Evolutionary conservation across 352 stramenopile genomes (phyloP), one percentile per base, ranked within the genome.

Genomic region (Globisporangium spinosum): DNA sequence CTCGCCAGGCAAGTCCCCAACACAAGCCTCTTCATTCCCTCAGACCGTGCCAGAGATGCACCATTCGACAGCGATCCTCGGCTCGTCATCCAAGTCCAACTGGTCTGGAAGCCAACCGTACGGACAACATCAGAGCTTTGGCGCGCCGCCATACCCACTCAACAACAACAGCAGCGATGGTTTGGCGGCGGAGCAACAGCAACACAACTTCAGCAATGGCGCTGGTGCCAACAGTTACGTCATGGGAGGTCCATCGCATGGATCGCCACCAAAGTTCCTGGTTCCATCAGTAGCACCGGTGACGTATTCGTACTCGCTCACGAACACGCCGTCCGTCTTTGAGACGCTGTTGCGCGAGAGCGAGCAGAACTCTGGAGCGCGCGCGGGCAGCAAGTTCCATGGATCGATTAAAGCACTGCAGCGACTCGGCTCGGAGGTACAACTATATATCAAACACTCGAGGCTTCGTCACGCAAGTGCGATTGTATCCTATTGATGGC

Each of bases 341-440:
- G 82, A 89, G 65, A 74, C 78, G 1, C 45, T 90, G 25, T 25
- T 89, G 22, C 75, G 68, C 12, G 75, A 87, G 53, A 58, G 17
- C 17, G 65, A 70, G 10, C 65, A 76, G 32, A 75, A 74, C 15
- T 67, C 74, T 15, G 72, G 64, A 1, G 58, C 64, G 25, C 70
- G 64, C n/a, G 74, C 67, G 8, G 68, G 65, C 17, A 61, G 35
- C 45, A 55, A 67, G 8, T 75, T 90, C 68, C 73, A 84, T 38
- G 77, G 82, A 17, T 69, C 83, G 8, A 64, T 90, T 8, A 64
- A 77, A 35, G 56, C 54, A 7, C 64, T 90, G 20, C 77, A 84
- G 35, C 70, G 60, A 35, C 69, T 83, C n/a, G 68, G 70, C 27
- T 40, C 53, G 7, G 79, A 89, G 61, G 75, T 87, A 45, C 2